Base-by-base conservation (phyloP, 164 flowering plant species). In the Nymphaea colorata region DNA sequence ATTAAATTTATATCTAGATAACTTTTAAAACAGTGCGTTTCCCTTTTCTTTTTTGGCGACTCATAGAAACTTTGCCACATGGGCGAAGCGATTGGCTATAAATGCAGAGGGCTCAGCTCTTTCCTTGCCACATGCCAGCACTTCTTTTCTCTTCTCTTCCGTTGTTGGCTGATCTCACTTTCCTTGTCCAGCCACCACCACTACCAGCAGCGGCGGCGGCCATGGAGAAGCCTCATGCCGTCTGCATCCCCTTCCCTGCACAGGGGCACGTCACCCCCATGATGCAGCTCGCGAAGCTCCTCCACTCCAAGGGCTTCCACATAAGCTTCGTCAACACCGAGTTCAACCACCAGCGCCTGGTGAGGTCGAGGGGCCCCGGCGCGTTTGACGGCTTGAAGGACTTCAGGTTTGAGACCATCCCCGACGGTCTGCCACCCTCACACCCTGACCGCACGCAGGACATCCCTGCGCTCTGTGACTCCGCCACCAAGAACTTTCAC, bases 241-340 rank as follows among this genome's bases (percentile, higher is more conserved):
- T 87, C 0, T 68, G 75, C 41, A 64, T 87, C 4, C 84, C 92
- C 5, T 85, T 25, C 62, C 89, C 89, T 14, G 65, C 88, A 44
- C 87, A 85, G 74, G 93, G 90, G 71, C 93, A 88, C 71, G 69
- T 83, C 0, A 84, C n/a, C 57, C 93, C 90, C 3, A 60, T 80
- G 73, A 74, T 84, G 79, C 67, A 75, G n/a, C 76, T 87, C 10
- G 86, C 85, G 59, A 81, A 82, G 72, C 85, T 87, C 42, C 76
- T 87, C 3, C 89, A 82, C 67, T 71, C 71, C 3, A 81, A 65
- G 64, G 89, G 87, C 70, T 81, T 83, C 65, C 79, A 80, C 67
- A 75, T 85, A 43, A 82, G 86, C 61, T 83, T 81, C 44, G 85
- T 87, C 69, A 82, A 82, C 84, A 82, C 87, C 3, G 86, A 86